Base-by-base conservation (phyloP, 192 early-diverging fungal species). In the Coemansia sp. region DNA sequence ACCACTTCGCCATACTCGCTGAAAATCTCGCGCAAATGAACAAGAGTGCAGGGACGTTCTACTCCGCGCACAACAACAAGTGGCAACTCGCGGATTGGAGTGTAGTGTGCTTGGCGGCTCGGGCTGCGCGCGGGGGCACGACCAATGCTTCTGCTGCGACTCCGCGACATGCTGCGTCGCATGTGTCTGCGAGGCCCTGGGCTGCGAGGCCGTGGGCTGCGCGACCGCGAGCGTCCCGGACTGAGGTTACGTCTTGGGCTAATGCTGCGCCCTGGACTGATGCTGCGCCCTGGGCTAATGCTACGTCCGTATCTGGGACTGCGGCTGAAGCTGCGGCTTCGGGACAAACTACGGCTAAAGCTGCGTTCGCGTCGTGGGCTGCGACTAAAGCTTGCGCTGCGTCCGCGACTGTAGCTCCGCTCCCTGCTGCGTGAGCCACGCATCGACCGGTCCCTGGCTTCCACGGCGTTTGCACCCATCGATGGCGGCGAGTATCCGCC, bases 11-110 rank as follows among this genome's bases (percentile, higher is more conserved):
- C 51, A 26, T 26, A 53, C 19, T 49, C 37, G 2, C 26, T 39
- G 39, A 77, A 68, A 16, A 77, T 71, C 70, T 77, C 75, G 4
- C n/a, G 35, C 25, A 76, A 14, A 37, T 76, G 68, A 0, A 26
- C 61, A 7, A 35, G 31, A 6, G 31, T 35, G 31, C 31, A 35
- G 31, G 31, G 31, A 6, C 31, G 31, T 35, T 35, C 31, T 6
- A 35, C 8, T 6, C 31, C 31, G 31, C 31, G 31, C 5, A 35
- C 31, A 8, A 35, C 31, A 8, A 35, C 8, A 8, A 35, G 31
- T 8, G 31, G 31, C 6, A 35, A 7, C 1, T 35, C 31, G 31
- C 31, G 31, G 31, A 35, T 35, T 35, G 31, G 31, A 35, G 31
- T 35, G 7, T 8, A 7, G 31, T 35, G 31, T 35, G 31, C 6